These are phyloP conservation scores for Hyparrhenia diplandra DNA, from an alignment of 176 grass and related monocot species.

Conservation along the genomic window DNA sequence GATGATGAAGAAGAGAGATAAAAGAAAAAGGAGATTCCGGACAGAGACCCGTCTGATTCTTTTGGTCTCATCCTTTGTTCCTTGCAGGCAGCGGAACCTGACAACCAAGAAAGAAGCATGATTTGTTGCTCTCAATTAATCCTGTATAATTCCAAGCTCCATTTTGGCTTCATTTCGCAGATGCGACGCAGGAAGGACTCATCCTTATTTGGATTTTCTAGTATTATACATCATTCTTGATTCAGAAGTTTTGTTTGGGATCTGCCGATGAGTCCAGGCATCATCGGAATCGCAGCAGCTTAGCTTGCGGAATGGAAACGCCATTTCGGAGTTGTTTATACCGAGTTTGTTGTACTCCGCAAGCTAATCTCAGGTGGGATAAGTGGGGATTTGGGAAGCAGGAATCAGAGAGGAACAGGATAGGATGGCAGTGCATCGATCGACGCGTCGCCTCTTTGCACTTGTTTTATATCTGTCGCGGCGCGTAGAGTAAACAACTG, in stretches of 20 bases:
- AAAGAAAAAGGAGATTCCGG: conserved; percentile 3
- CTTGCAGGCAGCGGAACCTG: not conserved
- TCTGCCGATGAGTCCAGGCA: not conserved
- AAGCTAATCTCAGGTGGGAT: conserved; percentile 18
- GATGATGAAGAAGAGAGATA: not conserved
- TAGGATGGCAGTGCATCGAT: conserved; percentile 2
- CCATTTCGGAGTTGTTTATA: conserved; percentile 4
- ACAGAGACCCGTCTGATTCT: not conserved
- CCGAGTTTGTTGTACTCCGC: not conserved
- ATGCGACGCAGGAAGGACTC: not conserved
- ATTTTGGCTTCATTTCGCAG: not conserved
- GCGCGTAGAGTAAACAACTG: not conserved
- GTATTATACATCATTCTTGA: no score
- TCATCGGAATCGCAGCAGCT: not conserved
- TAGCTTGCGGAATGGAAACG: not conserved
- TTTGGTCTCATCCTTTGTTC: not conserved
- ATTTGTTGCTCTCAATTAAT: not conserved
- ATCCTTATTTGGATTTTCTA: not conserved
- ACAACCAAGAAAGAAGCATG: not conserved
- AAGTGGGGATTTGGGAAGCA: not conserved
- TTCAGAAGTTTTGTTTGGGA: not conserved
- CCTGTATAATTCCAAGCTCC: not conserved
- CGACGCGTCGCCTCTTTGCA: not conserved
- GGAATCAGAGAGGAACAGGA: not conserved
- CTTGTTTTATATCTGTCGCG: conserved; percentile 6